A percentile compares a stretch with the other conserved stretches of the same genome.
These are phyloP conservation scores for Exophiala sideris DNA, from an alignment of 2,329 filamentous ascomycete species.

Conservation along the genomic window DNA sequence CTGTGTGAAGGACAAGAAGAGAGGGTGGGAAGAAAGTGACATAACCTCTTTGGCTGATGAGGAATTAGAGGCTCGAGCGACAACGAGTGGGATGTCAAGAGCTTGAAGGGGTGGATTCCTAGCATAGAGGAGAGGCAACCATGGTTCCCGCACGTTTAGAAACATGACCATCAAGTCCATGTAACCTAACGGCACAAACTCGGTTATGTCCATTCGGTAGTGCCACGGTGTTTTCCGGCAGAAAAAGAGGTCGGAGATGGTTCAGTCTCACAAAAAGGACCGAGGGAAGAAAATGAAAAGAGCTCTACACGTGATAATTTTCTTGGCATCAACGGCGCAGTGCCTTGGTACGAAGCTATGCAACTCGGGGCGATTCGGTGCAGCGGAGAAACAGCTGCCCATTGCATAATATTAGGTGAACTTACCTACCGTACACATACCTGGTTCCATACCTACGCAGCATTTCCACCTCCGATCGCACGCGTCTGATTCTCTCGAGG, in stretches of 20 bases:
- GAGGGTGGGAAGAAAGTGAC: neutral
- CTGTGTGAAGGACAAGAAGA: neutral
- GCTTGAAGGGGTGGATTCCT: no score
- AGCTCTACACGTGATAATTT: neutral
- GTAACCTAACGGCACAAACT: no score
- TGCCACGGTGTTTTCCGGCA: neutral
- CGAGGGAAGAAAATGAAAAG: neutral
- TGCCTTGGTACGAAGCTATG: neutral
- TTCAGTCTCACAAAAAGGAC: neutral
- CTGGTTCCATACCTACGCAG: neutral
- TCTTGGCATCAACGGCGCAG: neutral
- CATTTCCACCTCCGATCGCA: neutral
- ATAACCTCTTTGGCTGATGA: neutral
- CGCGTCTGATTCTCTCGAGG: neutral
- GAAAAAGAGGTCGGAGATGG: neutral
- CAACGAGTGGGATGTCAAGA: neutral
- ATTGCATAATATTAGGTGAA: neutral
- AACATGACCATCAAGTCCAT: no score
- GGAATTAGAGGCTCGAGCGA: neutral
- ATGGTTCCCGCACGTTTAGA: no score
- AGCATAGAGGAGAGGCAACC: no score
- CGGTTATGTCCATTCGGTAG: no score
- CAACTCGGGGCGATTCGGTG: constrained; percentile 5
- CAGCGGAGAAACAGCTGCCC: constrained; percentile 9
- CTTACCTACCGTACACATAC: neutral